phyloP scores from a whole-genome alignment of 371 early-diverging fungal genomes.

The Nosema bombycis region DNA sequence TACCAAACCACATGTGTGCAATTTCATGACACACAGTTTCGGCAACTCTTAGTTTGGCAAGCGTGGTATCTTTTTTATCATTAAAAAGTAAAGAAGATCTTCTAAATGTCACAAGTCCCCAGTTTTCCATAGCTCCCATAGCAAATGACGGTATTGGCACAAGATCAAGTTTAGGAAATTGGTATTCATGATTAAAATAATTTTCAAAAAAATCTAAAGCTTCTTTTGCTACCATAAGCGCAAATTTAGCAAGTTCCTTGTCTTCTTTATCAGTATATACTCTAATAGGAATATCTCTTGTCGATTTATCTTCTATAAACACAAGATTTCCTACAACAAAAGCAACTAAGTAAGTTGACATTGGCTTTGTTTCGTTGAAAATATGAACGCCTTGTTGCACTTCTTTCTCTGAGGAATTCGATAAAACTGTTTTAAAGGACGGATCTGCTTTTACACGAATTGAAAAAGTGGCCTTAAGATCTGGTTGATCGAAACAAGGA shows the following conservation, averaged over 20 bases:
- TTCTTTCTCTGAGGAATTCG: constrained; percentile 74
- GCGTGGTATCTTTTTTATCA: constrained; percentile 68
- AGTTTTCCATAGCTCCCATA: constrained; percentile 76
- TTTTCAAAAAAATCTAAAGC: constrained; percentile 73
- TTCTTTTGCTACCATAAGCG: constrained; percentile 70
- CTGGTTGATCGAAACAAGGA: constrained; percentile 84
- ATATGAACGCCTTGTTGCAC: constrained; percentile 62
- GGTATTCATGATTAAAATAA: constrained; percentile 75
- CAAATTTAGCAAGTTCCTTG: constrained; percentile 71
- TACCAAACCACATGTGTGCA: constrained; percentile 91
- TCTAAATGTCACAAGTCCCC: constrained; percentile 85
- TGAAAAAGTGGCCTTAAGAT: constrained; percentile 78
- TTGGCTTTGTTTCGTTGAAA: constrained; percentile 75
- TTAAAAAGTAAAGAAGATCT: constrained; percentile 71
- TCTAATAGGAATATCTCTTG: constrained; percentile 69
- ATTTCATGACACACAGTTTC: constrained; percentile 81
- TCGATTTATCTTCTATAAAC: constrained; percentile 72
- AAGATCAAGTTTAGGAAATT: constrained; percentile 78
- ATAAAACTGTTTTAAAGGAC: constrained; percentile 69
- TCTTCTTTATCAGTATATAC: constrained; percentile 73
- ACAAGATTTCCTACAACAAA: constrained; percentile 80
- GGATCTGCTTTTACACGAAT: constrained; percentile 70
- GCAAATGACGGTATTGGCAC: constrained; percentile 80
- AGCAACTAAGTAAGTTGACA: constrained; percentile 83
- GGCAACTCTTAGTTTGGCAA: constrained; percentile 71